Percentiles rank a stretch among this genome's conserved stretches.
Evolutionary conservation across 495 filamentous ascomycete genomes (phyloP).

Genomic region (Penicillium robsamsonii): DNA sequence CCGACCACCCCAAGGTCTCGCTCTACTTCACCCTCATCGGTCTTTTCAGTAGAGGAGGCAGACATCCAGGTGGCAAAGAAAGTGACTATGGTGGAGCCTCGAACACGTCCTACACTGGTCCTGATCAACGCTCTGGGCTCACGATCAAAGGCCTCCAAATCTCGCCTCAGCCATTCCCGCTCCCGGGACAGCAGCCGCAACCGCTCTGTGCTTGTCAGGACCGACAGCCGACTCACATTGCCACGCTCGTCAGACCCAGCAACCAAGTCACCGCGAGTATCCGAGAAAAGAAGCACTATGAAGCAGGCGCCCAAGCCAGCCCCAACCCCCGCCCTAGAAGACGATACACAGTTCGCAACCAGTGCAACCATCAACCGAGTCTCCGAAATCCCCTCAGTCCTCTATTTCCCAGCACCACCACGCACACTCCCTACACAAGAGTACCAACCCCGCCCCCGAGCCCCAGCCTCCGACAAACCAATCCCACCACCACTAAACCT

Average conservation of each 20-base stretch:
- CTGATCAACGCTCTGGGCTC: conserved; percentile 33
- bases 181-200: conserved; percentile 21
- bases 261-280: conserved; percentile 2
- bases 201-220: conserved; percentile 16
- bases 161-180: conserved; percentile 14
- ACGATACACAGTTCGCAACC: conserved; percentile 4
- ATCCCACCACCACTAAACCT: conserved; percentile 11
- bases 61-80: conserved; percentile 40
- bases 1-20: conserved; percentile 18
- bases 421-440: conserved; percentile 9
- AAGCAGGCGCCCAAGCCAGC: neutral
- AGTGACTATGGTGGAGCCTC: conserved; percentile 37
- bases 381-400: conserved; percentile 30
- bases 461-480: conserved; percentile 27
- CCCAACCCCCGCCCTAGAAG: conserved; percentile 2
- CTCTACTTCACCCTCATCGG: conserved; percentile 34
- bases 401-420: conserved; percentile 24
- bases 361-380: conserved; percentile 24
- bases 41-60: conserved; percentile 36
- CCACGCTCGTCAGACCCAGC: conserved; percentile 6
- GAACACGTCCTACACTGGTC: conserved; percentile 36
- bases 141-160: conserved; percentile 18
- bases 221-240: conserved; percentile 16
- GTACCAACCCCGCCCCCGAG: conserved; percentile 25
- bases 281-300: conserved; percentile 8